Evolutionary conservation across 768 basidiomycete genomes (phyloP), one percentile per base, ranked within the genome.

Genomic region (Russula foetens): DNA sequence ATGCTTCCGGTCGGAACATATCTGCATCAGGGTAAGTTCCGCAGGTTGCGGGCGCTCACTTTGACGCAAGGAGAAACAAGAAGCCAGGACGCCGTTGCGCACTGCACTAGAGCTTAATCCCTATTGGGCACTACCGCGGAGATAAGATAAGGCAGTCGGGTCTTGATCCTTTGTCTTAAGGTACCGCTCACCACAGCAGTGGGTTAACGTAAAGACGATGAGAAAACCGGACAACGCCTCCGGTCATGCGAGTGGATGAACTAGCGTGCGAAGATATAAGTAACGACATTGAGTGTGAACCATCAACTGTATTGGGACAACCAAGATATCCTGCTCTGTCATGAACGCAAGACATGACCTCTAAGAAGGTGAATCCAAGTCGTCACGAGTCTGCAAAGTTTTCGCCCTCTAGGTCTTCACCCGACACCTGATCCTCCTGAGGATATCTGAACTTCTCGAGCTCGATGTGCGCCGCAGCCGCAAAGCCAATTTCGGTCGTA

Each of bases 401-500:
- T 39, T 61, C 62, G 17, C 6, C 31, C 46, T 55, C 48, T 15
- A 23, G 31, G 6, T 56, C 51, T 53, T 64, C 63, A 5, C 50
- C 56, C 11, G 43, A 52, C 47, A 62, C 64, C 23, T 69, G 67
- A 51, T 72, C 59, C 35, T 46, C 55, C 24, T 48, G 39, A 24
- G 61, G 61, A 31, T 53, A 29, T n/a, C 19, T 28, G 43, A 63
- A 62, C 19, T 38, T 57, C 54, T 56, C 55, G 7, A 64, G 50
- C 46, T 71, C 76, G 26, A 68, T 67, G 50, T 70, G 70, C 14
- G 77, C 78, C 11, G 77, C 69, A 3, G 71, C 66, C 29, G 81
- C 80, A 49, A 81, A 81, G n/a, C 80, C 80, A 50, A 75, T 76
- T 55, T 75, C 76, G 4, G 78, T 82, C 60, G 79, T 77, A 38